phyloP scores from a whole-genome alignment of 495 filamentous ascomycete genomes.

The Trichoderma parareesei region DNA sequence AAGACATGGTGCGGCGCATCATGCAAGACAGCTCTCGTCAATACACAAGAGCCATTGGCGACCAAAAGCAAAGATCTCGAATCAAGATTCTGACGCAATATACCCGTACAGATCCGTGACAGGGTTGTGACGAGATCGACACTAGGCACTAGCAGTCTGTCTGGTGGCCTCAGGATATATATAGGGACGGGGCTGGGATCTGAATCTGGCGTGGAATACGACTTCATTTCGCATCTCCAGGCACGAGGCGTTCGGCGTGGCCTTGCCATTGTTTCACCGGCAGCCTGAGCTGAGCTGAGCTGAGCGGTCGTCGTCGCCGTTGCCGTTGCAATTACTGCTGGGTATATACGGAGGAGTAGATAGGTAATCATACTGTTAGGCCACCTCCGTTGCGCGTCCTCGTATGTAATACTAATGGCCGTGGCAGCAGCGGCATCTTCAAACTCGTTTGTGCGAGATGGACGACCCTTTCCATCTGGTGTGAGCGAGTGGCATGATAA shows the following conservation, averaged over 20 bases:
- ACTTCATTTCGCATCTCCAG: background rate
- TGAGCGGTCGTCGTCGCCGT: background rate
- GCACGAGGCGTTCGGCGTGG: background rate
- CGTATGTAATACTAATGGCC: background rate
- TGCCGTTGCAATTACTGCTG: no score
- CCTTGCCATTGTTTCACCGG: background rate
- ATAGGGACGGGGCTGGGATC: slow-evolving; percentile 1
- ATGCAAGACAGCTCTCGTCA: background rate
- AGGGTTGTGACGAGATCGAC: slow-evolving; percentile 8
- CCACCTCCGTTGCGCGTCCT: no score
- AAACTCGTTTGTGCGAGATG: background rate
- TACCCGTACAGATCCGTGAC: slow-evolving; percentile 9
- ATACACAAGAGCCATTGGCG: background rate
- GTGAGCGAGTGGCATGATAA: background rate
- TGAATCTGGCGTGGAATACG: background rate
- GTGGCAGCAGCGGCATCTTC: background rate
- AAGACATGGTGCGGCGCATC: background rate
- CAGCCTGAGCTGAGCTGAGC: background rate
- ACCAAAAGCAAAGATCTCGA: background rate
- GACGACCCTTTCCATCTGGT: slow-evolving; percentile 4
- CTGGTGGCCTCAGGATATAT: background rate
- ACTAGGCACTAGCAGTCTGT: background rate
- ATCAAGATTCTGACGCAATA: slow-evolving; percentile 10
- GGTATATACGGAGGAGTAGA: no score
- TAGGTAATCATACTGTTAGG: no score